These are phyloP conservation scores for Ceratocystis cubensis DNA, from an alignment of 2,329 filamentous ascomycete species.

Conservation along the genomic window DNA sequence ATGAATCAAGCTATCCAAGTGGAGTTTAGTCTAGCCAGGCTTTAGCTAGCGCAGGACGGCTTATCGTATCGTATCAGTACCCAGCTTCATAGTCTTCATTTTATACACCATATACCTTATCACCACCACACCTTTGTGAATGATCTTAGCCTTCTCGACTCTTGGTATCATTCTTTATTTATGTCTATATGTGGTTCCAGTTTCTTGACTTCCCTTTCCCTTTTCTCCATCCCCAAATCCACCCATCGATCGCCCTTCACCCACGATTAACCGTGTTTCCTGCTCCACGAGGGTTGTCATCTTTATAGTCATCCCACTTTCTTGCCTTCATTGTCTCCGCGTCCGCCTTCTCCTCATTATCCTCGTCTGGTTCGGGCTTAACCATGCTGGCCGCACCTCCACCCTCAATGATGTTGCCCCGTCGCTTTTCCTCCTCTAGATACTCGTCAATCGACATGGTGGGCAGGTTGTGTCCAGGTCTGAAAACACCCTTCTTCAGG, in stretches of 20 bases:
- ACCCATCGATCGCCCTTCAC: slow-evolving; percentile 23
- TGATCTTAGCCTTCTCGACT: not conserved
- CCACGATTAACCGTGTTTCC: slow-evolving; percentile 78
- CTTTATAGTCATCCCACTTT: slow-evolving; percentile 88
- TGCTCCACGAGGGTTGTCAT: slow-evolving; percentile 73
- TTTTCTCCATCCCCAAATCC: too few relatives aligned
- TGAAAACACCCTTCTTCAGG: slow-evolving; percentile 69
- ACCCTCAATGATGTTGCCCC: slow-evolving; percentile 83
- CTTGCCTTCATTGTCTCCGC: slow-evolving; percentile 85
- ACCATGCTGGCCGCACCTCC: slow-evolving; percentile 64
- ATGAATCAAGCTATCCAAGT: not conserved
- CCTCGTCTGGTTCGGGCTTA: slow-evolving; percentile 68
- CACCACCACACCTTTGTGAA: not conserved
- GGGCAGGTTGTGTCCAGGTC: slow-evolving; percentile 80
- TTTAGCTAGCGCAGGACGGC: not conserved
- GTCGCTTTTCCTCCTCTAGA: slow-evolving; percentile 72
- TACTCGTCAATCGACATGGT: slow-evolving; percentile 99
- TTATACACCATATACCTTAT: not conserved
- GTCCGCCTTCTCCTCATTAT: slow-evolving; percentile 78
- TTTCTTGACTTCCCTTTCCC: too few relatives aligned
- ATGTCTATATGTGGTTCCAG: not conserved
- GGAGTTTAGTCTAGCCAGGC: not conserved
- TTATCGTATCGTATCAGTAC: not conserved
- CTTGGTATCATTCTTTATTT: slow-evolving; percentile 3
- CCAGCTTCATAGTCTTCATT: not conserved